Conservation (phyloP, 176 grass and related monocot genomes). For the Alloteropsis semialata region DNA sequence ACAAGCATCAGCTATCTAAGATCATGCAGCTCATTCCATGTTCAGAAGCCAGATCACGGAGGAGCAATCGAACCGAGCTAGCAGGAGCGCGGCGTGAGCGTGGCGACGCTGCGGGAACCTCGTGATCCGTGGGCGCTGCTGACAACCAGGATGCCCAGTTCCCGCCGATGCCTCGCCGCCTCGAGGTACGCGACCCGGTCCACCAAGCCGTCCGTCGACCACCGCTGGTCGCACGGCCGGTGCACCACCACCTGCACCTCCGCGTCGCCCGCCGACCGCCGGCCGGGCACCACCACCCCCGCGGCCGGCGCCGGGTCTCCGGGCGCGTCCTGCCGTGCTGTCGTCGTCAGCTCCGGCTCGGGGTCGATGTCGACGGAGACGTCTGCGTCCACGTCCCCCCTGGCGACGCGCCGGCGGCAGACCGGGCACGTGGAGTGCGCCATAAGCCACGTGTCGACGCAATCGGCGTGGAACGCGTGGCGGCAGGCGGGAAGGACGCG, state of each 20-base stretch:
- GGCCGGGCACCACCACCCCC: not conserved
- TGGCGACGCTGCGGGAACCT: not conserved
- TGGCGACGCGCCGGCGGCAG: slow-evolving; percentile 33
- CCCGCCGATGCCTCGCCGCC: not conserved
- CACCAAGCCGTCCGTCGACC: slow-evolving; percentile 9
- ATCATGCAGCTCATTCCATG: not conserved
- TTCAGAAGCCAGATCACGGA: not conserved
- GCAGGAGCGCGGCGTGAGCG: not conserved
- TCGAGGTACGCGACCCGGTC: slow-evolving; percentile 1
- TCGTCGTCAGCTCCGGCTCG: too few species aligned
- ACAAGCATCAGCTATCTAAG: not conserved
- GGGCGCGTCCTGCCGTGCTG: not conserved
- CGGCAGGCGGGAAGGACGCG: slow-evolving; percentile 45
- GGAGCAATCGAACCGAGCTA: not conserved
- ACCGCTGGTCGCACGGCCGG: slow-evolving; percentile 1
- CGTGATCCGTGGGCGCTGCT: not conserved
- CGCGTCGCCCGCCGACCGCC: slow-evolving; percentile 10
- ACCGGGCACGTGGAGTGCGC: slow-evolving; percentile 40
- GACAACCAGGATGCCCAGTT: not conserved
- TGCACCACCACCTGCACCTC: slow-evolving; percentile 25
- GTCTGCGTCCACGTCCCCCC: slow-evolving; percentile 2
- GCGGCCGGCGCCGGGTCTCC: not conserved
- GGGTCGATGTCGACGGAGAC: not conserved
- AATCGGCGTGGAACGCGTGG: slow-evolving; percentile 51
- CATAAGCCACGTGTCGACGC: slow-evolving; percentile 50